Base-by-base conservation (phyloP, 495 filamentous ascomycete genomes). In the Recurvomyces mirabilis region DNA sequence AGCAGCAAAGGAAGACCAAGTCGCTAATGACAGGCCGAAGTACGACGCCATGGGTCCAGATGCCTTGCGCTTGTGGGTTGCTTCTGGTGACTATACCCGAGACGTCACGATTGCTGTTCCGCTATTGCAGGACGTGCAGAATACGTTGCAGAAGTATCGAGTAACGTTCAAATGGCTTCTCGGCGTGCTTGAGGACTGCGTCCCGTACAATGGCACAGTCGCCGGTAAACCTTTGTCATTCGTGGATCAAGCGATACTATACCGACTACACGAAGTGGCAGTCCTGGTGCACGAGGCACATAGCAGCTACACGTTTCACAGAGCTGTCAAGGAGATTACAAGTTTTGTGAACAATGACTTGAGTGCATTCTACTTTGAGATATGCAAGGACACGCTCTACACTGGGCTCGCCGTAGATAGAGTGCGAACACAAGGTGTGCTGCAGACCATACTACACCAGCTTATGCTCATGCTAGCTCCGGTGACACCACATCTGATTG, bases 341-440 rank as follows among this genome's bases (percentile, higher is more conserved):
- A 70, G 68, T 46, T 96, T 87, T 78, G 65, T 93, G 48, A 77
- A 75, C 45, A 73, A 69, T 15, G 82, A 93, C 49, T 74, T 99
- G 19, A 95, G 88, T 0, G 76, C 89, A 0, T 93, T 95, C 58
- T 96, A 96, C 64, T 75, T 96, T 39, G 91, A 96, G 59, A 74
- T 81, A 0, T 67, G 87, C 57, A 99, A 96, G 61, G 91, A 99
- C 57, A 69, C 82, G 21, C 64, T 94, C 3, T 96, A 96, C 66
- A 85, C 86, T 22, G 80, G 80, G 18, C 73, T 74, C 43, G 73
- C 74, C 31, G 67, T 70, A 40, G 72, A 69, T 38, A 59, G 78
- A 17, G 62, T 66, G 7, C 60, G 68, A 15, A 73, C 73, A 3
- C 81, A 84, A 53, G 77, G 73, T 10, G 82, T 87, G 7, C 57